Base-by-base conservation (phyloP, 352 stramenopile species). In the Phytophthora tentaculata region DNA sequence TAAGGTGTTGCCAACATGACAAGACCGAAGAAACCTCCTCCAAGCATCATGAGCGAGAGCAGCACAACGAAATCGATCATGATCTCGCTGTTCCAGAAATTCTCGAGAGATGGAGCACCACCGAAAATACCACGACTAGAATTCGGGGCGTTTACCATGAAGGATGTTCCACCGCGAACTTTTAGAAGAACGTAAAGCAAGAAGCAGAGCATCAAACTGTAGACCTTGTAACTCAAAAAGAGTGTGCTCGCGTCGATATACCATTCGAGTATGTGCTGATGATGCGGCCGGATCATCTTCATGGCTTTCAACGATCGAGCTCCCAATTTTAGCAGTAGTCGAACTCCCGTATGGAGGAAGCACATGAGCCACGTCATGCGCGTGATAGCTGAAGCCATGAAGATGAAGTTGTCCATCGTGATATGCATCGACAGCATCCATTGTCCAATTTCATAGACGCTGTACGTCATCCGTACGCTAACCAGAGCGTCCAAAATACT, bases 311-410 rank as follows among this genome's bases (percentile, higher is more conserved):
- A 20, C 0, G 63, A 62, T 0, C 72, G 68, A 22, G 74, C 56
- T 3, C 24, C 29, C 12, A 88, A 5, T 19, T 88, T 88, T 17
- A 81, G 19, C 0, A 66, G 0, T 0, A 76, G 14, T 17, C 79
- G 69, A 2, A 80, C 23, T 0, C 79, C 4, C 3, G 79, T 80
- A 47, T 90, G 82, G 6, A 76, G 24, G 5, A 80, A 67, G 19
- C 82, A 90, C 66, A 89, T 84, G 53, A 89, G 64, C 82, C 82
- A 90, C 50, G 82, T 87, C 24, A 88, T 77, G 3, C 67, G 70
- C 2, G 73, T 88, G 39, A 90, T 43, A 1, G 78, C 77, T 1
- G 69, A 79, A 19, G 67, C 76, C 52, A 88, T 67, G 55, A 89
- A 90, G 24, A 90, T 69, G 47, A 88, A 88, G 47, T 81, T 88